A percentile compares a stretch with the other conserved stretches of the same genome.
Conservation (phyloP, 208 protist genomes). For the Leishmania arabica region DNA sequence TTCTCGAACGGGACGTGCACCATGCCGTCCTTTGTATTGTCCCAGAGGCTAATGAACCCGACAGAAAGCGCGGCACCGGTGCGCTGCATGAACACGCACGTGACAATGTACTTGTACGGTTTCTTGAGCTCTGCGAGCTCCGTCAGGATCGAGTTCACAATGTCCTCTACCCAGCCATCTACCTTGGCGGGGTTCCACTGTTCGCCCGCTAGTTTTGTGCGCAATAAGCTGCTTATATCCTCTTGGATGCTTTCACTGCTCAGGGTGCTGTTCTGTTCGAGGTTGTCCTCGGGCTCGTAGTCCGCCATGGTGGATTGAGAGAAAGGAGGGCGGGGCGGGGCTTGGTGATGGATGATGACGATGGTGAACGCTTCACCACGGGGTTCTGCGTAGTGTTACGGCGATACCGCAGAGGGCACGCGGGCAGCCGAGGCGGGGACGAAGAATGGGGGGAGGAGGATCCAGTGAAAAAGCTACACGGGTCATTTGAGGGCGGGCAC, state of each 20-base stretch:
- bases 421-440: not conserved
- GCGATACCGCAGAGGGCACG: not conserved
- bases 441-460: not conserved
- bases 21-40: constrained; percentile 92
- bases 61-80: constrained; percentile 90
- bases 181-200: constrained; percentile 86
- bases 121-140: constrained; percentile 90
- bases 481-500: not conserved
- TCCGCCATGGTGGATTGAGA: constrained; percentile 48
- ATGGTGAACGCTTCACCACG: not conserved
- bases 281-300: constrained; percentile 60
- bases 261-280: constrained; percentile 80
- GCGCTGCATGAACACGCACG: constrained; percentile 91
- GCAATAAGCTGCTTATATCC: constrained; percentile 61
- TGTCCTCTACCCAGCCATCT: constrained; percentile 82
- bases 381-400: not conserved
- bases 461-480: not conserved
- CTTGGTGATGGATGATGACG: not conserved
- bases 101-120: constrained; percentile 94
- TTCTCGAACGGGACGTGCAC: constrained; percentile 89
- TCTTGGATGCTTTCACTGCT: constrained; percentile 88
- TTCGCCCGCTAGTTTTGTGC: constrained; percentile 70
- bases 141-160: constrained; percentile 72
- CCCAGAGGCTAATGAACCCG: constrained; percentile 92
- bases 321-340: too few relatives aligned